Percentiles rank a stretch among this genome's conserved stretches.
These are phyloP conservation scores for Candolleomyces efflorescens DNA, from an alignment of 768 basidiomycete genomes.

Conservation along the genomic window DNA sequence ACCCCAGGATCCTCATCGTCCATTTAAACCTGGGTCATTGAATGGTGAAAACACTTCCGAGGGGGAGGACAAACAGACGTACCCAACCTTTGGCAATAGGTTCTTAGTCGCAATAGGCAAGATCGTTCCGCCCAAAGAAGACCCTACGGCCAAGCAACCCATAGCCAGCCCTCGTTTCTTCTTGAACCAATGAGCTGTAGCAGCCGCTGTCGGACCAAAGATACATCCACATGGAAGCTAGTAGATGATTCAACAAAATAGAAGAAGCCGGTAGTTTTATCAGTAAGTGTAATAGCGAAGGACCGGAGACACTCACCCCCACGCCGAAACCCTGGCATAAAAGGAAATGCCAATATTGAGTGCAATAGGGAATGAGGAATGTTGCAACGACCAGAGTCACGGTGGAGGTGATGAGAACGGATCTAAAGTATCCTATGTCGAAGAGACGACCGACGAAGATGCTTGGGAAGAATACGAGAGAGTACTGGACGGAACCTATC, in stretches of 20 bases:
- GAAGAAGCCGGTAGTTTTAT: background rate
- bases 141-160: conserved; percentile 61
- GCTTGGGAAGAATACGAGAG: conserved; percentile 59
- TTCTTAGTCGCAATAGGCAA: conserved; percentile 60
- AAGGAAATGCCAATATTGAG: conserved; percentile 71
- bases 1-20: conserved; percentile 70
- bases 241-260: background rate
- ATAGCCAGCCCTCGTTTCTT: conserved; percentile 55
- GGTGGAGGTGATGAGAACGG: conserved; percentile 46
- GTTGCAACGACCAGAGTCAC: conserved; percentile 48
- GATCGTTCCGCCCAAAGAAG: conserved; percentile 64
- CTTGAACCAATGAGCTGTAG: conserved; percentile 74
- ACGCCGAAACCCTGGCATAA: conserved; percentile 68
- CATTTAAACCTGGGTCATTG: conserved; percentile 56
- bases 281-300: background rate
- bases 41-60: background rate
- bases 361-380: conserved; percentile 70
- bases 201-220: conserved; percentile 56
- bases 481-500: conserved; percentile 78
- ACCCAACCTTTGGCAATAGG: conserved; percentile 47
- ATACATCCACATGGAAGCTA: conserved; percentile 52
- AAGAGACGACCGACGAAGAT: conserved; percentile 65
- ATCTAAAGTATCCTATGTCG: conserved; percentile 64
- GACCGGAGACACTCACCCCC: conserved; percentile 45
- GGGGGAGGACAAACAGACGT: conserved; percentile 1